Evolutionary conservation across 495 filamentous ascomycete genomes (phyloP).

Genomic region (Clohesyomyces aquaticus): DNA sequence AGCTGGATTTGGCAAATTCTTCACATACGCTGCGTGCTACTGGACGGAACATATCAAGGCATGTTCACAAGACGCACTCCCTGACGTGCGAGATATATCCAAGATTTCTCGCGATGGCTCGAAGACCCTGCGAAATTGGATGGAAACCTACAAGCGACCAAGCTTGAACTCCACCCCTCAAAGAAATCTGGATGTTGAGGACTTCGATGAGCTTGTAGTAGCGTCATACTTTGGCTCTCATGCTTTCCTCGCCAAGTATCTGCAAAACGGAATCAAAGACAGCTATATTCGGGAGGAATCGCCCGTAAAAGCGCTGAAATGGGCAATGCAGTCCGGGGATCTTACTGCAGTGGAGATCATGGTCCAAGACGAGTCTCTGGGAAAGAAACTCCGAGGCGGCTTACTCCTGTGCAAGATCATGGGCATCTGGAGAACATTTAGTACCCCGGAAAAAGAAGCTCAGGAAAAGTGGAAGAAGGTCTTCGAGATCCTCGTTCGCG

Average conservation of each 20-base stretch:
- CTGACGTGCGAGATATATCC: slow-evolving; percentile 5
- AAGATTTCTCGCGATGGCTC: slow-evolving; percentile 3
- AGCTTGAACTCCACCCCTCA: slow-evolving; percentile 4
- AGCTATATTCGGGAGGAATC: slow-evolving; percentile 6
- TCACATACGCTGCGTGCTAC: slow-evolving; percentile 3
- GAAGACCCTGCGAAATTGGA: slow-evolving; percentile 1
- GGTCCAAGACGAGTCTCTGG: background rate
- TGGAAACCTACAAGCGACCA: slow-evolving; percentile 11
- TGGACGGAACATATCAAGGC: slow-evolving; percentile 7
- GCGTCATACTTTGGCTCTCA: slow-evolving; percentile 5
- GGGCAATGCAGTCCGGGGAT: slow-evolving; percentile 2
- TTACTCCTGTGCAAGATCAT: slow-evolving; percentile 3
- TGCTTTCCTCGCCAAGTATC: slow-evolving; percentile 3
- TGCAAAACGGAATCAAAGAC: background rate
- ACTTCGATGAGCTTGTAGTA: slow-evolving; percentile 6
- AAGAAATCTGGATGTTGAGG: background rate
- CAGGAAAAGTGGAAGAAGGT: background rate
- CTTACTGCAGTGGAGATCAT: background rate
- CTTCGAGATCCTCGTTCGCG: background rate
- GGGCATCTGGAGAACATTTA: background rate
- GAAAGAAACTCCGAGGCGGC: slow-evolving; percentile 1
- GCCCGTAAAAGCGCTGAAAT: slow-evolving; percentile 1
- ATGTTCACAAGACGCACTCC: slow-evolving; percentile 6
- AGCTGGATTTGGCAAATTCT: slow-evolving; percentile 12
- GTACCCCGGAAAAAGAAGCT: background rate